phyloP scores from a whole-genome alignment of 768 basidiomycete genomes.

The Mycena galericulata region DNA sequence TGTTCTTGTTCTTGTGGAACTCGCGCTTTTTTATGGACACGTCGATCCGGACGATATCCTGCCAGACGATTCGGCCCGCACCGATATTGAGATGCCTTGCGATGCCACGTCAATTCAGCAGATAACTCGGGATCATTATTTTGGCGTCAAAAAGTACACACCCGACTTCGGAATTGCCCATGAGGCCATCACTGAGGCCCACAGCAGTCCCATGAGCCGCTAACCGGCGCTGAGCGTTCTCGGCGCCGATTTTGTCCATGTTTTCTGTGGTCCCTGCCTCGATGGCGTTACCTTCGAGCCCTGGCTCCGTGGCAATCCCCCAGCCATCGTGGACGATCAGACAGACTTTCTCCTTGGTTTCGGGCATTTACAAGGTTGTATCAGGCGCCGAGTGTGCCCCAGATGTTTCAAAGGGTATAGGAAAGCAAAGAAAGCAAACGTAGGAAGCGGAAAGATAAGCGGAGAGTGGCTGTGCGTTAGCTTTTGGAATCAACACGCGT shows the following conservation, averaged over 20 bases:
- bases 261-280: constrained; percentile 84
- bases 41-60: constrained; percentile 97
- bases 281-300: constrained; percentile 90
- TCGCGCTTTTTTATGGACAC: constrained; percentile 89
- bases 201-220: constrained; percentile 93
- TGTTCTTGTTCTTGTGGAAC: constrained; percentile 83
- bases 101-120: too few relatives aligned
- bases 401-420: too few relatives aligned
- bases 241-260: constrained; percentile 89
- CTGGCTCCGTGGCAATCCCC: constrained; percentile 79
- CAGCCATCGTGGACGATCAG: constrained; percentile 94
- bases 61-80: constrained; percentile 96
- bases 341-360: neutral
- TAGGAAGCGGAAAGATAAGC: too few relatives aligned
- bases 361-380: too few relatives aligned
- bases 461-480: too few relatives aligned
- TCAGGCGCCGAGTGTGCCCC: too few relatives aligned
- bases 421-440: too few relatives aligned
- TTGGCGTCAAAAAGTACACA: constrained; percentile 53
- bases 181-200: constrained; percentile 91
- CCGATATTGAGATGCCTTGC: constrained; percentile 96
- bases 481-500: too few relatives aligned
- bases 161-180: constrained; percentile 99
- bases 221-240: constrained; percentile 78
- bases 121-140: neutral